Conservation (phyloP, 2,329 filamentous ascomycete genomes). For the Zymoseptoria tritici region DNA sequence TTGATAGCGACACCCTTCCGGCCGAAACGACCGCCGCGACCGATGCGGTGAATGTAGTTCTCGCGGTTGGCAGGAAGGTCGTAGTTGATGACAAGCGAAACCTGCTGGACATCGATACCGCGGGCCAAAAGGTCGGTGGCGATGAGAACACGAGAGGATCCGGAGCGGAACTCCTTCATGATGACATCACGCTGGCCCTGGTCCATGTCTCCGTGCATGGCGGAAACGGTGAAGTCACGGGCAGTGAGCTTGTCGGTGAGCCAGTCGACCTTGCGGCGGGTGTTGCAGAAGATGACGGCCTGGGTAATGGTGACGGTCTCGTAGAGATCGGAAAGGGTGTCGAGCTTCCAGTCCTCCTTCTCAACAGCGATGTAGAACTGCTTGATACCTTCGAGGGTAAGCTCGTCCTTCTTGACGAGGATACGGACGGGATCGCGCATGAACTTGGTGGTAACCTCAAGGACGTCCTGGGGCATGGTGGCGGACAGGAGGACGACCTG, state of each 20-base stretch:
- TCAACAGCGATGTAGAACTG: conserved; percentile 99
- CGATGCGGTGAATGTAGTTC: conserved; percentile 99
- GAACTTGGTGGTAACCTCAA: conserved; percentile 99
- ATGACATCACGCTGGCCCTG: conserved; percentile 96
- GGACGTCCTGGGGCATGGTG: conserved; percentile 97
- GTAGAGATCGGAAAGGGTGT: conserved; percentile 97
- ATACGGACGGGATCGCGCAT: conserved; percentile 99
- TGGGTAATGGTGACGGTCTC: conserved; percentile 99
- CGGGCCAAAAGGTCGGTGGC: conserved; percentile 95
- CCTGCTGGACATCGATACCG: conserved; percentile 99
- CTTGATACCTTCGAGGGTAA: conserved; percentile 99
- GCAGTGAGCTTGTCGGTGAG: conserved; percentile 98
- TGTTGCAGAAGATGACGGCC: conserved; percentile 99
- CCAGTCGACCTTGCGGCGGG: conserved; percentile 99
- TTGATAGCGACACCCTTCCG: conserved; percentile 99
- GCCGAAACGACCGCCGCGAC: conserved; percentile 98
- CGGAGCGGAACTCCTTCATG: conserved; percentile 99
- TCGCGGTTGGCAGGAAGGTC: conserved; percentile 97
- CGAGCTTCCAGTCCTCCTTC: conserved; percentile 99
- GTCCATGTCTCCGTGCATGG: conserved; percentile 99
- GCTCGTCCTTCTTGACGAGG: conserved; percentile 98
- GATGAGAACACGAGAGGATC: conserved; percentile 96
- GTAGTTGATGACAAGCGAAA: conserved; percentile 99
- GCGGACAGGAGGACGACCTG: conserved; percentile 97
- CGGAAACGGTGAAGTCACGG: conserved; percentile 95